Base-by-base conservation (phyloP, 345 rosid species). In the Firmiana major region DNA sequence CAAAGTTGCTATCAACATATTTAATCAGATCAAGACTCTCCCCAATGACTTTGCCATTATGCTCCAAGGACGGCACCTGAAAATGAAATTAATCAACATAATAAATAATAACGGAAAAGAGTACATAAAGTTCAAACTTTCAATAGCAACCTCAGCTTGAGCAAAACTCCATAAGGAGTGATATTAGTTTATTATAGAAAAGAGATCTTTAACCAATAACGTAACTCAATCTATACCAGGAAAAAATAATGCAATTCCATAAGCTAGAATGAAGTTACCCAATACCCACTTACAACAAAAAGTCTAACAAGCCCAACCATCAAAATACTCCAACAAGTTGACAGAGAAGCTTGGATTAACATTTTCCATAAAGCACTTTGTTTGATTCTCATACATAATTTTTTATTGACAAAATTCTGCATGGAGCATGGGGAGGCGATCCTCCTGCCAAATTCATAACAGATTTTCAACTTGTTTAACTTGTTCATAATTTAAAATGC, bases 41-140 rank as follows among this genome's bases (percentile, higher is more conserved):
- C 40, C 98, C 98, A 19, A 79, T 92, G 62, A 93, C 46, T 85
- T 93, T 92, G 5, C 97, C 93, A 78, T 95, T 86, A 86, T 95
- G 99, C 78, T 95, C 99, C 85, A 95, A 80, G 5, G 99, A 83
- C 40, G 98, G 98, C 57, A 95, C 98, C 99, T 93, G 36, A 9
- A 70, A 72, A 78, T 3, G 63, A 60, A 53, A 13, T 63, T 65
- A 65, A 67, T 69, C 58, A 58, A 68, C 49, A 55, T 24, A 9
- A n/a, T 58, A 3, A 69, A 53, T 21, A 74, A 55, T 49, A 34
- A 54, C 51, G 22, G n/a, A 36, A 42, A 42, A 63, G 24, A 5
- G 13, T 26, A 45, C 46, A 75, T 15, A 60, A 62, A 16, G 6
- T 46, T 13, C 10, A 36, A n/a, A n/a, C 63, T 40, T 57, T 65